These are phyloP conservation scores for Termitomyces sp. DNA, from an alignment of 768 basidiomycete species.

Conservation along the genomic window DNA sequence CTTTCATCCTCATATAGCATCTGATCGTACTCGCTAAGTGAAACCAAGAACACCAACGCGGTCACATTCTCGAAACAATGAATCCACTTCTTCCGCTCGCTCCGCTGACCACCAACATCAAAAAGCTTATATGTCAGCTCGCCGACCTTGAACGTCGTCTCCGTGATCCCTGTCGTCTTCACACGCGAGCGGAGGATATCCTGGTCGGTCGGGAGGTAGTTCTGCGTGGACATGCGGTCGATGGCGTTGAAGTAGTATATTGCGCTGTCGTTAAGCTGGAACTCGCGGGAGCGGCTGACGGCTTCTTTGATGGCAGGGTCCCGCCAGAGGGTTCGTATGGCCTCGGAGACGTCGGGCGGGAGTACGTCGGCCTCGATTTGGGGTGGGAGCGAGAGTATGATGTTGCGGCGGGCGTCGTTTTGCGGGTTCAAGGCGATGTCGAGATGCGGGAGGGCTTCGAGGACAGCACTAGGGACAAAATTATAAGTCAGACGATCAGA, in stretches of 20 bases:
- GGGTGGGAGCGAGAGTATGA: slow-evolving; percentile 66
- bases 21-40: slow-evolving; percentile 94
- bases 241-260: slow-evolving; percentile 95
- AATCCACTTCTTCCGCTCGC: slow-evolving; percentile 1
- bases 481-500: not conserved
- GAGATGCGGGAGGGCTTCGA: slow-evolving; percentile 89
- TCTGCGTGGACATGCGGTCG: slow-evolving; percentile 70
- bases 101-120: not conserved
- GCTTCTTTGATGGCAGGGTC: slow-evolving; percentile 79
- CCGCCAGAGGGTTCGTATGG: slow-evolving; percentile 77
- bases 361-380: slow-evolving; percentile 79
- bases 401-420: slow-evolving; percentile 62
- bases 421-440: slow-evolving; percentile 66
- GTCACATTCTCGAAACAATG: slow-evolving; percentile 90
- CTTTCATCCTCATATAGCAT: slow-evolving; percentile 97
- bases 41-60: slow-evolving; percentile 89
- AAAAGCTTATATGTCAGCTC: slow-evolving; percentile 82
- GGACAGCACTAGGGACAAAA: slow-evolving; percentile 21
- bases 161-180: slow-evolving; percentile 97
- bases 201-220: slow-evolving; percentile 90
- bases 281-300: slow-evolving; percentile 82
- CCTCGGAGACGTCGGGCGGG: slow-evolving; percentile 71
- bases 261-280: slow-evolving; percentile 96
- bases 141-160: slow-evolving; percentile 94
- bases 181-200: slow-evolving; percentile 92